phyloP scores from a whole-genome alignment of 345 rosid genomes.

The Arabidopsis arenosa region DNA sequence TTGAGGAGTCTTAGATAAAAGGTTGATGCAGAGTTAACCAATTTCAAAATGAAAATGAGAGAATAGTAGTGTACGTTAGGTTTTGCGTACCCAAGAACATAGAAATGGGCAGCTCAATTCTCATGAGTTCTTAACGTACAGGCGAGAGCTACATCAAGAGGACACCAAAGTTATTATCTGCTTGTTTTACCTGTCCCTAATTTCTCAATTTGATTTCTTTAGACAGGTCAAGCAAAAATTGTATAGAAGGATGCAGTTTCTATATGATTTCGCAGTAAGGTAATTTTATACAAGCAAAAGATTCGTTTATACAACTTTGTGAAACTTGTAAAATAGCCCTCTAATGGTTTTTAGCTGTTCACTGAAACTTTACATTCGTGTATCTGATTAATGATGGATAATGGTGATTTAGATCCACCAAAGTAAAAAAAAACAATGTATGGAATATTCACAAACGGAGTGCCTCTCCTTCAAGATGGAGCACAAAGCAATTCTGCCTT shows the following conservation, averaged over 20 bases:
- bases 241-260: too few species aligned
- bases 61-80: slow-evolving; percentile 1
- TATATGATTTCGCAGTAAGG: neutral
- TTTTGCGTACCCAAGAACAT: neutral
- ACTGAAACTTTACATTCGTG: neutral
- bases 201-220: neutral
- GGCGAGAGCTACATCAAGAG: neutral
- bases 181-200: too few species aligned
- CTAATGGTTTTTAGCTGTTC: neutral
- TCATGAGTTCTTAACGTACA: slow-evolving; percentile 7
- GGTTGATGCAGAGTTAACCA: neutral
- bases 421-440: neutral
- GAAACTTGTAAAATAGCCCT: neutral
- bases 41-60: neutral
- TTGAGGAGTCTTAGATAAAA: neutral
- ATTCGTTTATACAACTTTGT: neutral
- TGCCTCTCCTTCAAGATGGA: slow-evolving; percentile 2
- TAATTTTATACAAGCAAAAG: neutral
- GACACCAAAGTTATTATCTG: neutral
- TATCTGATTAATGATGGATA: neutral
- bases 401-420: neutral
- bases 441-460: neutral
- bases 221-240: neutral
- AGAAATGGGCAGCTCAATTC: neutral
- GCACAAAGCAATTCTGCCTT: neutral